phyloP scores from a whole-genome alignment of 73 alveolate genomes.

The Paramecium sonneborni region DNA sequence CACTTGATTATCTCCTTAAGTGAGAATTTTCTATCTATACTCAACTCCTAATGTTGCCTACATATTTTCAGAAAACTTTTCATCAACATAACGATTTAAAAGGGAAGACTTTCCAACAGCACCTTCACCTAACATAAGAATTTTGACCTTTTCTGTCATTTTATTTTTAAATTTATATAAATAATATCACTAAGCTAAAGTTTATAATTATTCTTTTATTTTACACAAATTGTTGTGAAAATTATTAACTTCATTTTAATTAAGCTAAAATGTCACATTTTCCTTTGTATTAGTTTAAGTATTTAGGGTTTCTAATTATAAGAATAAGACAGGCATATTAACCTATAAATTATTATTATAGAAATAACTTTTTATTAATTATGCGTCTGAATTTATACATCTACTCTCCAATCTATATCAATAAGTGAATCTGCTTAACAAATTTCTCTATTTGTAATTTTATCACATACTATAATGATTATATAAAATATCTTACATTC shows the following conservation, averaged over 20 bases:
- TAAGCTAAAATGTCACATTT: conserved; percentile 42
- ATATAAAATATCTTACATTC: neutral
- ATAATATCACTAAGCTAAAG: conserved; percentile 37
- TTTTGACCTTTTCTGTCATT: conserved; percentile 54
- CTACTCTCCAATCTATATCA: conserved; percentile 59
- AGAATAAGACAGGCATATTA: conserved; percentile 35
- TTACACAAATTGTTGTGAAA: conserved; percentile 35
- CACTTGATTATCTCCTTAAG: conserved; percentile 61
- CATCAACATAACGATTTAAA: conserved; percentile 67
- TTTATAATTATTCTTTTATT: conserved; percentile 30
- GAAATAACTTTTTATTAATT: conserved; percentile 4
- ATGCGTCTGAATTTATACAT: conserved; percentile 18
- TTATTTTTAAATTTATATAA: neutral
- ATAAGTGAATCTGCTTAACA: conserved; percentile 42
- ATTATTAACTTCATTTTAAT: conserved; percentile 48
- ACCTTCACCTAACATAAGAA: conserved; percentile 77
- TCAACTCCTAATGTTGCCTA: conserved; percentile 82
- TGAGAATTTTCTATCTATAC: conserved; percentile 66
- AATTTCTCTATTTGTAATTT: conserved; percentile 48
- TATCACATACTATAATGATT: conserved; percentile 38
- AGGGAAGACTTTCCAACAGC: conserved; percentile 85
- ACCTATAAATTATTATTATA: neutral
- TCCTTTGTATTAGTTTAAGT: conserved; percentile 14
- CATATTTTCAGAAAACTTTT: conserved; percentile 72
- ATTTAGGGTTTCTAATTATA: conserved; percentile 39